Conservation (phyloP, 2,329 filamentous ascomycete genomes). For the Phaeophleospora eucalypticola region DNA sequence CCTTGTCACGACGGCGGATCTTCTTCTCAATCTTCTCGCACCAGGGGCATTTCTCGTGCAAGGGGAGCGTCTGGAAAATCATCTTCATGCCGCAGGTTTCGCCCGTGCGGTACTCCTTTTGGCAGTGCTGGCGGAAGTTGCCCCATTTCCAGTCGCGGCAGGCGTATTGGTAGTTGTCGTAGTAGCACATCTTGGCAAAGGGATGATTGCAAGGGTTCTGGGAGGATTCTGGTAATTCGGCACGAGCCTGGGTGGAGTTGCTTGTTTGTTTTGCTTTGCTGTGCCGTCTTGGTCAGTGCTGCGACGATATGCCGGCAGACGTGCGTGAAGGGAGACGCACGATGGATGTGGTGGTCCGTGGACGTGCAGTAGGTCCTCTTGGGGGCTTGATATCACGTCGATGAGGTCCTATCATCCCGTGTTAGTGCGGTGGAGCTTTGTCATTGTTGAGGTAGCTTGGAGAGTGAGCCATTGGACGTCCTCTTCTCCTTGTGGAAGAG, state of each 20-base stretch:
- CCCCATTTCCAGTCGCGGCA: slow-evolving; percentile 96
- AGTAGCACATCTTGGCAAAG: slow-evolving; percentile 79
- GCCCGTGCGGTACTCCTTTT: slow-evolving; percentile 89
- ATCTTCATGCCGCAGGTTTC: slow-evolving; percentile 96
- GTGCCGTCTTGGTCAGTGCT: slow-evolving; percentile 3
- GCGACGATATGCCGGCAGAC: neutral
- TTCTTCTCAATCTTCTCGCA: slow-evolving; percentile 91
- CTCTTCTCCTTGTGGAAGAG: neutral
- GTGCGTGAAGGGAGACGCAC: neutral
- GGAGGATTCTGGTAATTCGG: too few relatives aligned
- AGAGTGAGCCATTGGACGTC: neutral
- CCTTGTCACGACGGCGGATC: slow-evolving; percentile 67
- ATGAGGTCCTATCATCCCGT: neutral
- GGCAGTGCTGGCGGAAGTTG: slow-evolving; percentile 86
- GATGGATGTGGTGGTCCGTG: neutral
- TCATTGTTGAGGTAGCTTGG: neutral
- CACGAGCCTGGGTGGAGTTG: neutral
- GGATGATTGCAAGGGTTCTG: slow-evolving; percentile 5
- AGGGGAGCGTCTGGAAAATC: slow-evolving; percentile 68
- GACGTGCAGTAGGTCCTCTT: neutral
- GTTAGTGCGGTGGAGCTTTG: neutral
- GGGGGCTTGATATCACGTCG: neutral
- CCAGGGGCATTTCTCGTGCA: slow-evolving; percentile 68
- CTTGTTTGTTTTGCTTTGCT: slow-evolving; percentile 2
- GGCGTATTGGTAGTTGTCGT: slow-evolving; percentile 77